These are phyloP conservation scores for Iris pallida DNA, from an alignment of 116 monocot genomes.

Conservation along the genomic window DNA sequence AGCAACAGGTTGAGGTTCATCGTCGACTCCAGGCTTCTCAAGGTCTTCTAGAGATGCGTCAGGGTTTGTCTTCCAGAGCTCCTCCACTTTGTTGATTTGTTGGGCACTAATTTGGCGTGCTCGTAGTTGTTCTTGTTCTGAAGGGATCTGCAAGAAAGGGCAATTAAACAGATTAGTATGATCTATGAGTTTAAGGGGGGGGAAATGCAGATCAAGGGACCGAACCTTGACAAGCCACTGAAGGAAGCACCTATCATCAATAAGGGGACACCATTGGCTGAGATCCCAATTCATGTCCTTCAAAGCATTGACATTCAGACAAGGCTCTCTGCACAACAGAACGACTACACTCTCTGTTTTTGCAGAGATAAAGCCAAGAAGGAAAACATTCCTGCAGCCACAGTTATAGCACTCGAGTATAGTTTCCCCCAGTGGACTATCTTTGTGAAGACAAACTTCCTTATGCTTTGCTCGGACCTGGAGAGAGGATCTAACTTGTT, in stretches of 20 bases:
- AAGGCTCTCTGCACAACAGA: conserved; percentile 91
- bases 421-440: conserved; percentile 89
- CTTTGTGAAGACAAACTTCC: conserved; percentile 96
- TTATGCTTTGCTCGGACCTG: conserved; percentile 95
- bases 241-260: conserved; percentile 91
- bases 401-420: conserved; percentile 97
- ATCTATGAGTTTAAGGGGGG: background rate
- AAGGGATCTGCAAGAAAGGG: conserved; percentile 34
- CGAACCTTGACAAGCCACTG: conserved; percentile 91
- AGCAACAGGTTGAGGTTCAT: conserved; percentile 80
- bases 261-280: conserved; percentile 94
- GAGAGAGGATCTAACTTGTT: background rate
- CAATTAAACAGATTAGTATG: background rate
- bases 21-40: conserved; percentile 96
- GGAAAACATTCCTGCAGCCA: conserved; percentile 91
- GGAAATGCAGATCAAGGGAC: background rate
- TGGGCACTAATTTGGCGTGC: conserved; percentile 91
- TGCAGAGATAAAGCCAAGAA: conserved; percentile 91
- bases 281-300: conserved; percentile 99
- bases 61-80: conserved; percentile 93
- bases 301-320: conserved; percentile 83
- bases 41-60: conserved; percentile 92
- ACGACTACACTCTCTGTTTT: conserved; percentile 96
- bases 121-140: conserved; percentile 88
- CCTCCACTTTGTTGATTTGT: conserved; percentile 91